These are phyloP conservation scores for Mediolabrus comicus DNA, from an alignment of 108 stramenopile species.

Conservation along the genomic window DNA sequence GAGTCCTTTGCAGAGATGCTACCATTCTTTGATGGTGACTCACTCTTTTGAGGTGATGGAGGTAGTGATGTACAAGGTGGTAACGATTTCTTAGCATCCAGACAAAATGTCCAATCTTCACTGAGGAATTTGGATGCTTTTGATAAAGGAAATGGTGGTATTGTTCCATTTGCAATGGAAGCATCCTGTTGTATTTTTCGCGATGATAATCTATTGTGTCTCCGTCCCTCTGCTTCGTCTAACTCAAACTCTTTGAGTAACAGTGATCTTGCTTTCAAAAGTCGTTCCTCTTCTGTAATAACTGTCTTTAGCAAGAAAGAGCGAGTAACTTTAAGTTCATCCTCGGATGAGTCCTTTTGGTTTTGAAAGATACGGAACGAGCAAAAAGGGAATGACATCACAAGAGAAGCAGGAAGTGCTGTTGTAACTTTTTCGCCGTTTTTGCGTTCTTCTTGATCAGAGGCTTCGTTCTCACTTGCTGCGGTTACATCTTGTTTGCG, in stretches of 20 bases:
- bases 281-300: constrained; percentile 1
- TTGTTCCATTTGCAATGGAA: neutral
- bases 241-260: constrained; percentile 13
- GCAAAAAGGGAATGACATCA: constrained; percentile 28
- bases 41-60: constrained; percentile 3
- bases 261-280: constrained; percentile 9
- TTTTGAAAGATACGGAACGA: constrained; percentile 34
- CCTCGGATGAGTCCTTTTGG: neutral
- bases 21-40: constrained; percentile 17
- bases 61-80: neutral
- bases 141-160: neutral
- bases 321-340: neutral
- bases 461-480: constrained; percentile 1
- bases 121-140: neutral
- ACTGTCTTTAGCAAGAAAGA: neutral
- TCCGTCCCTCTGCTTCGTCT: neutral
- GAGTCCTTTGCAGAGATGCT: neutral
- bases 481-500: neutral
- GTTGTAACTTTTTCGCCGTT: neutral
- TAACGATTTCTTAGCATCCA: neutral
- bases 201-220: neutral
- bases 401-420: constrained; percentile 7
- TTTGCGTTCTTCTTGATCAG: neutral
- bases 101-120: constrained; percentile 23
- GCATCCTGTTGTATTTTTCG: constrained; percentile 3